Percentiles rank a stretch among this genome's conserved stretches.
phyloP scores from a whole-genome alignment of 164 flowering plant species.

The Magnolia kwangsiensis region DNA sequence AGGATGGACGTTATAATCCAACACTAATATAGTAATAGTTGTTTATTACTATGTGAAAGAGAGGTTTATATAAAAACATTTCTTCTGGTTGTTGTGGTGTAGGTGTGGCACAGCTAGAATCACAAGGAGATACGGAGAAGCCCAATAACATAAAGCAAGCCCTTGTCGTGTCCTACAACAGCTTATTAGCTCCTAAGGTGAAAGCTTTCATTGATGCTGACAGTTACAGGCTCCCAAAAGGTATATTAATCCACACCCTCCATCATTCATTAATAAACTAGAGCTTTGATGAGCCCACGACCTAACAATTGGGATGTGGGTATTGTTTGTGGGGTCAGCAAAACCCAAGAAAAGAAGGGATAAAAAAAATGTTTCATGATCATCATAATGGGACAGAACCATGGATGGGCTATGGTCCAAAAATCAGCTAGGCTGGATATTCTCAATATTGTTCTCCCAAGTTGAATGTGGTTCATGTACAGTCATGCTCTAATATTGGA shows the following conservation, averaged over 20 bases:
- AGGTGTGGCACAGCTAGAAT: conserved; percentile 63
- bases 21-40: not conserved
- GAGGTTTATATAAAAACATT: not conserved
- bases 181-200: conserved; percentile 58
- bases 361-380: not conserved
- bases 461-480: too few relatives aligned
- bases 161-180: conserved; percentile 57
- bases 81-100: conserved; percentile 13
- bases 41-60: not conserved
- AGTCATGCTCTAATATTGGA: too few relatives aligned
- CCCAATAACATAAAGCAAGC: conserved; percentile 51
- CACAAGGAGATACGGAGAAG: conserved; percentile 46
- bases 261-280: not conserved
- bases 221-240: conserved; percentile 7
- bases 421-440: too few relatives aligned
- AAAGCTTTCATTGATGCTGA: conserved; percentile 49
- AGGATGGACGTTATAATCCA: not conserved
- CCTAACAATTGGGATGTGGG: not conserved
- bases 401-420: too few relatives aligned
- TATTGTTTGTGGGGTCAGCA: not conserved
- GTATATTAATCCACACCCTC: not conserved
- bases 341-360: not conserved
- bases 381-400: too few relatives aligned
- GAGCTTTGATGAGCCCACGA: not conserved
- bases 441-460: too few relatives aligned